Evolutionary conservation across 2,329 filamentous ascomycete species (phyloP).

Genomic region (Pseudopyricularia javanii): DNA sequence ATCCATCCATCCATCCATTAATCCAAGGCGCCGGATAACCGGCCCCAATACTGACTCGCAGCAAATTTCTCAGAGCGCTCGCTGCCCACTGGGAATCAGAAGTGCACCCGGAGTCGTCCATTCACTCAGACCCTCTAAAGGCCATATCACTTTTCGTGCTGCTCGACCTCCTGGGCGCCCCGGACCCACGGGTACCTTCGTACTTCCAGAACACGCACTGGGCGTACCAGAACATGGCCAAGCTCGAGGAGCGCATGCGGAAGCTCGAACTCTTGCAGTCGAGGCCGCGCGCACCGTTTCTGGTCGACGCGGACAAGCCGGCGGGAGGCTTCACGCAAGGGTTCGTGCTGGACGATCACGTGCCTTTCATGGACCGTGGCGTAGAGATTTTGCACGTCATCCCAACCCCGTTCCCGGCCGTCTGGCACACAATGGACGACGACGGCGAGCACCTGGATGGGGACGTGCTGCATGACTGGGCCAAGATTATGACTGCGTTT

Average conservation of each 20-base stretch:
- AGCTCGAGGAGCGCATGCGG: conserved; percentile 52
- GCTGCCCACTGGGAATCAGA: conserved; percentile 70
- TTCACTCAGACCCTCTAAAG: conserved; percentile 60
- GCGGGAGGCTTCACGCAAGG: conserved; percentile 31
- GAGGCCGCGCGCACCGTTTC: conserved; percentile 38
- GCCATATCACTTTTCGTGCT: conserved; percentile 61
- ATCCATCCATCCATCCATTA: background rate
- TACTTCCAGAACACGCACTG: conserved; percentile 70
- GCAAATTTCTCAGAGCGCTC: conserved; percentile 37
- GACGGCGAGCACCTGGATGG: conserved; percentile 76
- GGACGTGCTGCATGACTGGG: conserved; percentile 76
- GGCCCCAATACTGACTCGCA: background rate
- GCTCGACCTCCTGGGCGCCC: conserved; percentile 46
- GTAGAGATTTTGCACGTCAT: conserved; percentile 88
- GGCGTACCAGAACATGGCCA: conserved; percentile 60
- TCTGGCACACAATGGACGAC: conserved; percentile 82
- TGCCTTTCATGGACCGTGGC: conserved; percentile 78
- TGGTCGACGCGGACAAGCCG: conserved; percentile 49
- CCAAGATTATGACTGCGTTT: conserved; percentile 71
- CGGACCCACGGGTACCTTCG: conserved; percentile 43
- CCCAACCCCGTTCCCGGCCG: conserved; percentile 63
- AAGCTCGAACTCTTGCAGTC: conserved; percentile 36
- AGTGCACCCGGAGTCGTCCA: conserved; percentile 58
- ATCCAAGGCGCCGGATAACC: background rate
- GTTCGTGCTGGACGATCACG: conserved; percentile 72